Evolutionary conservation across 225 moss, liverwort and hornwort species (phyloP), one percentile per base, ranked within the genome.

Genomic region (Physcomitrellopsis africana): DNA sequence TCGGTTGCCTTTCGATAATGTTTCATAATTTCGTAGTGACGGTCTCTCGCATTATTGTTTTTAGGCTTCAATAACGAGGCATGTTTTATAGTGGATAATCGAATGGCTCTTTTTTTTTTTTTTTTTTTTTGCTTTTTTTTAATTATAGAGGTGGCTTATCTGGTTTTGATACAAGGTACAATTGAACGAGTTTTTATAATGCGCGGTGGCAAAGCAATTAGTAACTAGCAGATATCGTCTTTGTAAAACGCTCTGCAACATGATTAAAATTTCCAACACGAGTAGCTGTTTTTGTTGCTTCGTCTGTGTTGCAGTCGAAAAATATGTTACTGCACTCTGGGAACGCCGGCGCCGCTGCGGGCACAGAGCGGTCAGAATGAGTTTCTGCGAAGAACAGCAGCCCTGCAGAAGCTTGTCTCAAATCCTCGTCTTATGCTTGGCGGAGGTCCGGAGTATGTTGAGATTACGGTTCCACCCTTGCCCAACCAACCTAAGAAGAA

Each of bases 321-420:
- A 77, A 84, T 99, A 79, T 99, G 97, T 73, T 82, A 80, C 56
- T 99, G 97, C 81, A 78, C 81, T 16, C 83, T 94, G 53, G 96
- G 96, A 73, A 87, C 73, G 75, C 94, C 88, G 13, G 76, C 57
- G 59, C 65, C 77, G 24, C 68, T 89, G 29, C 92, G 72, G 69
- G 85, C 82, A 43, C 63, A 85, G 43, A 59, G 81, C 27, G 79
- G 73, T 26, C 76, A 69, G 67, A 49, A 66, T 51, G 79, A 78
- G n/a, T 87, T 89, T 77, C 72, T 92, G 20, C 79, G 89, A 66
- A 86, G 84, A 66, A 80, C 87, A 12, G 70, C 67, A 61, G 82
- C 77, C 11, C 81, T 89, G 72, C 87, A 85, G 43, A 83, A 72
- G 45, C 72, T 91, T 70, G 81, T 88, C 48, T 72, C 76, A 46